phyloP scores from a whole-genome alignment of 1,284 basidiomycete genomes.

The Trametes polyzona region DNA sequence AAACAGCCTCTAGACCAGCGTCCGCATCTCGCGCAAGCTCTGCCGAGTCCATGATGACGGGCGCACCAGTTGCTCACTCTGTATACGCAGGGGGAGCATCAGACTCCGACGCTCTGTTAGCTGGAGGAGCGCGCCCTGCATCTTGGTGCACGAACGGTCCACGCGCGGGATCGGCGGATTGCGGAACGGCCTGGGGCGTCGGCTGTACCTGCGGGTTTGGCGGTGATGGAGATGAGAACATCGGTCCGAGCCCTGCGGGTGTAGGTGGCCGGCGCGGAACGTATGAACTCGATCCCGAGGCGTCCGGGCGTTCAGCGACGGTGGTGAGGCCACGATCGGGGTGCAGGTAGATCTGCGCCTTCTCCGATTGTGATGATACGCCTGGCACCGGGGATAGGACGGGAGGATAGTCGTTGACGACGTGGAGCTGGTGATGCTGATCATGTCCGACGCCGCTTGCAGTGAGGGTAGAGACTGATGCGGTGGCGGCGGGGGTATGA shows the following conservation, averaged over 20 bases:
- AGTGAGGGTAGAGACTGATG: not conserved
- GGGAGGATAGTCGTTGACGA: conserved; percentile 3
- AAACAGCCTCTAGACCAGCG: not conserved
- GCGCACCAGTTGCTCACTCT: not conserved
- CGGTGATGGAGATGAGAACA: not conserved
- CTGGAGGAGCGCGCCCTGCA: not conserved
- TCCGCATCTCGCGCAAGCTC: not conserved
- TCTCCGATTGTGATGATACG: not conserved
- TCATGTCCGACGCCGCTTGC: conserved; percentile 1
- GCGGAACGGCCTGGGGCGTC: not conserved
- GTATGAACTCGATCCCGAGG: conserved; percentile 1
- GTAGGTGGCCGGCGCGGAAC: not conserved
- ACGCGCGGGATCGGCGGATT: conserved; percentile 4
- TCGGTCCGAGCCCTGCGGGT: not conserved
- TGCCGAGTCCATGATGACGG: not conserved
- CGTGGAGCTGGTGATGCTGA: not conserved
- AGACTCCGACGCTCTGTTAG: not conserved
- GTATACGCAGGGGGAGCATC: conserved; percentile 11
- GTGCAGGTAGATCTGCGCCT: conserved; percentile 15
- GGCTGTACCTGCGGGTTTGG: not conserved
- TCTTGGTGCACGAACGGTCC: conserved; percentile 4
- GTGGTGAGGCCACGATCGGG: conserved; percentile 11
- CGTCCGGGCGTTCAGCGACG: conserved; percentile 1
- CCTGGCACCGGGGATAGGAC: not conserved
- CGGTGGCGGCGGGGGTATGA: not conserved